Evolutionary conservation across 1,284 basidiomycete species (phyloP).

Genomic region (Malassezia nana): DNA sequence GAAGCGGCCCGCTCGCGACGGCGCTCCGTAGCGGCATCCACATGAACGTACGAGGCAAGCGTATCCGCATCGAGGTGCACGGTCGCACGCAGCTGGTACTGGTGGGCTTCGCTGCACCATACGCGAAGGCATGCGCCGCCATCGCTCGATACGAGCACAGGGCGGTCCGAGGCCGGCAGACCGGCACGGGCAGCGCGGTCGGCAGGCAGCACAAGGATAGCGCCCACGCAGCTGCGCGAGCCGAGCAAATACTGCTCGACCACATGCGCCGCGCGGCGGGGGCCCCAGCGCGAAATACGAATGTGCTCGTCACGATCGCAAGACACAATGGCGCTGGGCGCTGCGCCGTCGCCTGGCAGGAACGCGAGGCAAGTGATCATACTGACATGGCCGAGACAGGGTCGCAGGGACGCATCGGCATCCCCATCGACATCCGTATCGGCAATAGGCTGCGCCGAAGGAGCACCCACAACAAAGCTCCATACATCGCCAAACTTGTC

Average conservation of each 20-base stretch:
- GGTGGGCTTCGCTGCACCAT: constrained; percentile 15
- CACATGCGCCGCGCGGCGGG: constrained; percentile 27
- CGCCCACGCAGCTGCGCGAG: constrained; percentile 31
- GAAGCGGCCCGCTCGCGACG: constrained; percentile 6
- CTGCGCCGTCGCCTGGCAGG: constrained; percentile 12
- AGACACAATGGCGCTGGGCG: constrained; percentile 25
- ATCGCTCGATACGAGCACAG: constrained; percentile 28
- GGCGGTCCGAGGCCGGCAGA: constrained; percentile 4
- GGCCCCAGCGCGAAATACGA: constrained; percentile 43
- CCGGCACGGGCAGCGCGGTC: background rate
- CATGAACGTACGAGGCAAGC: constrained; percentile 1
- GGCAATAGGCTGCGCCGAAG: background rate
- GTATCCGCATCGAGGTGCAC: constrained; percentile 1
- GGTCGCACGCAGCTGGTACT: constrained; percentile 2
- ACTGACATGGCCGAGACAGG: constrained; percentile 37
- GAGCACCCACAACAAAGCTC: constrained; percentile 7
- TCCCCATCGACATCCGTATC: constrained; percentile 22
- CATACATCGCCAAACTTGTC: constrained; percentile 41
- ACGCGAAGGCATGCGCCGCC: constrained; percentile 29
- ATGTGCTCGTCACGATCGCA: constrained; percentile 46
- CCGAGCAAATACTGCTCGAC: constrained; percentile 37
- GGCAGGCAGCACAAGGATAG: constrained; percentile 21
- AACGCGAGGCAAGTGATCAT: constrained; percentile 37
- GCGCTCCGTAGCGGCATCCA: constrained; percentile 14
- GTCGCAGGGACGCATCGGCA: constrained; percentile 27